Conservation (phyloP, 2,329 filamentous ascomycete species). For the Fusarium sp. region DNA sequence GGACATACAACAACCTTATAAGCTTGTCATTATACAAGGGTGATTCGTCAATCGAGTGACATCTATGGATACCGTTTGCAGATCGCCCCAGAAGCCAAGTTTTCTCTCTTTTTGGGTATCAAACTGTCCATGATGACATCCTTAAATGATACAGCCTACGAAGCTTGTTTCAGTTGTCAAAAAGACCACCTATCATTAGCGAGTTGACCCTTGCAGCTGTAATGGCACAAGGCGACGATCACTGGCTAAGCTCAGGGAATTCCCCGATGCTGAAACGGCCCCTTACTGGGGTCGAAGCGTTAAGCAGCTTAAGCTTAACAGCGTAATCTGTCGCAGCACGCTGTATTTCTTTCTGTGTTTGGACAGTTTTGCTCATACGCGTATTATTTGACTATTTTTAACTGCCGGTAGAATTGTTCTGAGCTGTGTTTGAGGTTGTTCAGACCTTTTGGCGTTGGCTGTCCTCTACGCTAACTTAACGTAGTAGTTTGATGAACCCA, state of each 20-base stretch:
- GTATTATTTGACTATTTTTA: neutral
- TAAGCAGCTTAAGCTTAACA: conserved; percentile 27
- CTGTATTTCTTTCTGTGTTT: neutral
- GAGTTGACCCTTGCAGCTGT: neutral
- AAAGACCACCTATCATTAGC: conserved; percentile 34
- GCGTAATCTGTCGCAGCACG: neutral
- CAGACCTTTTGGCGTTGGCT: neutral
- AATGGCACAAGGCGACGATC: conserved; percentile 1
- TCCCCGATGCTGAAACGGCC: conserved; percentile 29
- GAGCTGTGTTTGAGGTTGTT: neutral
- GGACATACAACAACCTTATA: conserved; percentile 31
- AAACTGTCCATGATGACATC: conserved; percentile 36
- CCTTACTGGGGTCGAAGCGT: conserved; percentile 17
- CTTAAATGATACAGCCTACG: conserved; percentile 29
- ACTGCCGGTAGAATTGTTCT: neutral
- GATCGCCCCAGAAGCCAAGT: conserved; percentile 13
- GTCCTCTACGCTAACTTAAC: neutral
- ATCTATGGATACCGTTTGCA: neutral
- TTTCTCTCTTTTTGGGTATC: conserved; percentile 16
- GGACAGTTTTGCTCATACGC: neutral
- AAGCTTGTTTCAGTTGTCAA: conserved; percentile 25
- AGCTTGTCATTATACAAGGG: conserved; percentile 10
- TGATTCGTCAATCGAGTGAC: conserved; percentile 18
- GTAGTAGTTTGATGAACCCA: neutral
- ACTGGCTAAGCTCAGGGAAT: neutral